phyloP scores from a whole-genome alignment of 2,329 filamentous ascomycete species.

The Aspergillus sp. region DNA sequence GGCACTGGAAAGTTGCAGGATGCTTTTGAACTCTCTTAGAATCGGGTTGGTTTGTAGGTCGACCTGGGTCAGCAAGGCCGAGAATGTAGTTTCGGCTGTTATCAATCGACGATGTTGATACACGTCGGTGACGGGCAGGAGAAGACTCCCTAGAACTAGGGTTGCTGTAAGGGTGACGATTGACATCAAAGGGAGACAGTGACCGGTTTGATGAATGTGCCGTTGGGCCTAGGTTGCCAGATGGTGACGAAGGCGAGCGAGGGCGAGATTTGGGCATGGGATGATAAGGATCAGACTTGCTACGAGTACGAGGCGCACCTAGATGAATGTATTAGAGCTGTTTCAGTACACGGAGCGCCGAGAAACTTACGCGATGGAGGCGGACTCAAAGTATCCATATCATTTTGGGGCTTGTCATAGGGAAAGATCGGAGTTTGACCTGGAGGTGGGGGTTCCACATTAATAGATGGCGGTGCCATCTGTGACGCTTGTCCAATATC shows the following conservation, averaged over 20 bases:
- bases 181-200: constrained; percentile 43
- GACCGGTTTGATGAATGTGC: constrained; percentile 40
- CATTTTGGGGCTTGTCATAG: constrained; percentile 61
- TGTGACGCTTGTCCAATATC: constrained; percentile 69
- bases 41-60: constrained; percentile 63
- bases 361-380: constrained; percentile 62
- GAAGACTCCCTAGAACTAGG: constrained; percentile 46
- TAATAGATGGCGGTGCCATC: constrained; percentile 92
- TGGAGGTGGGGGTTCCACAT: constrained; percentile 85
- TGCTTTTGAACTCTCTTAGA: constrained; percentile 93
- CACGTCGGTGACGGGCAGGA: constrained; percentile 42
- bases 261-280: constrained; percentile 44
- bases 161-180: constrained; percentile 37
- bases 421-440: constrained; percentile 67
- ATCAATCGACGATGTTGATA: constrained; percentile 49
- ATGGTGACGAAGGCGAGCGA: constrained; percentile 35
- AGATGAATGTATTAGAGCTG: constrained; percentile 6
- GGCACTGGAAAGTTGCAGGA: constrained; percentile 94
- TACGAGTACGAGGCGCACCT: constrained; percentile 55
- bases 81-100: constrained; percentile 76
- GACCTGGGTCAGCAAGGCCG: constrained; percentile 83
- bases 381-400: constrained; percentile 79
- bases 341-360: neutral
- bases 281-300: constrained; percentile 62
- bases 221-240: constrained; percentile 32